These are phyloP conservation scores for Colletotrichum sp. DNA, from an alignment of 2,329 filamentous ascomycete genomes.

Conservation along the genomic window DNA sequence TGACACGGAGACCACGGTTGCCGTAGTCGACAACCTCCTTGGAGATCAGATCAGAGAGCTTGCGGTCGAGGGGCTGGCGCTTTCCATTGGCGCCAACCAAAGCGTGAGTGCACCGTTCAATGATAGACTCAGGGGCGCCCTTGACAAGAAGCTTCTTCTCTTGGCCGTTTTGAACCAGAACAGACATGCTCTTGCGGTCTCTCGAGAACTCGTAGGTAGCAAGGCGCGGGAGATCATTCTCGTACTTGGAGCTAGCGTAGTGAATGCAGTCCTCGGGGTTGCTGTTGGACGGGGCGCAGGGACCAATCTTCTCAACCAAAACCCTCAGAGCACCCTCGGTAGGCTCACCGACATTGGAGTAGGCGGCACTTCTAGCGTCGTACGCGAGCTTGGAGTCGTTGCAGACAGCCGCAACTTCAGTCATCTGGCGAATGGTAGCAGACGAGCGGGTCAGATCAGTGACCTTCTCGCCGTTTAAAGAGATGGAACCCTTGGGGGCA, in stretches of 20 bases:
- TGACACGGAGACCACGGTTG: conserved; percentile 90
- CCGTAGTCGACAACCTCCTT: conserved; percentile 89
- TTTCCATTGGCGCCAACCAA: conserved; percentile 81
- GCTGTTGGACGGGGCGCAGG: conserved; percentile 65
- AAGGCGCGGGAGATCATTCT: conserved; percentile 74
- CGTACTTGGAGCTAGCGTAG: conserved; percentile 84
- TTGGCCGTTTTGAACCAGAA: conserved; percentile 75
- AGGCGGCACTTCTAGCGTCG: conserved; percentile 76
- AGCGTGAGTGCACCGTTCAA: conserved; percentile 88
- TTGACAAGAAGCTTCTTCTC: conserved; percentile 90
- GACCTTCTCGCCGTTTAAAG: conserved; percentile 69
- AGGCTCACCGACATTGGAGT: conserved; percentile 87
- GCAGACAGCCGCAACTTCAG: conserved; percentile 76
- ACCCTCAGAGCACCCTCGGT: conserved; percentile 94
- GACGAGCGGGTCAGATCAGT: conserved; percentile 74
- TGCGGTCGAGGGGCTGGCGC: conserved; percentile 73
- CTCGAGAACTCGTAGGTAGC: conserved; percentile 97
- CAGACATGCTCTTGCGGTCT: conserved; percentile 99
- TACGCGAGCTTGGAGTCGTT: conserved; percentile 88
- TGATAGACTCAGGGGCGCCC: conserved; percentile 91
- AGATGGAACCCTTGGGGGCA: conserved; percentile 79
- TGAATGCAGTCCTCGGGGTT: conserved; percentile 72
- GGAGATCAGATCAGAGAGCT: conserved; percentile 72
- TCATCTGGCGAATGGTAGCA: conserved; percentile 79
- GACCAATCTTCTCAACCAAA: conserved; percentile 93